Evolutionary conservation across 495 filamentous ascomycete genomes (phyloP), one percentile per base, ranked within the genome.

Genomic region (Clavariopsis aquatica): DNA sequence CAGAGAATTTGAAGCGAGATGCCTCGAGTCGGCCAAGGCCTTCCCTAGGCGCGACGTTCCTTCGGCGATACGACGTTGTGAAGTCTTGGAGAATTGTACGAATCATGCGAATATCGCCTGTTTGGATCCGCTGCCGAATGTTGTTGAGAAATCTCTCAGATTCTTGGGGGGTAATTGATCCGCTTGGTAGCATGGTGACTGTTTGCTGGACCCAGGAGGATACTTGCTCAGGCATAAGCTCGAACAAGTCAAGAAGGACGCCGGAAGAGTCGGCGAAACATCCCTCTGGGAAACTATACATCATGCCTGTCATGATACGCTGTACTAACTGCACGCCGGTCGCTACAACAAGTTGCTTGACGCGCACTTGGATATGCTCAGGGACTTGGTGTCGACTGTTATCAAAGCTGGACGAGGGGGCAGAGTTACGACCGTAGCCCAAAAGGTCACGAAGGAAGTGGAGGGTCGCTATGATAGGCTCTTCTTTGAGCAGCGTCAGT

Each of bases 201-300:
- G 94, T 97, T 15, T 77, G 78, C 70, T 90, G 87, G 23, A 96
- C 84, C 91, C 93, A 98, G 9, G 76, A 65, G 5, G 88, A 82
- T 51, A 89, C 87, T 66, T 93, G 83, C 41, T 84, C 77, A 0
- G 95, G 95, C 68, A 95, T 81, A 26, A 98, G 77, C 72, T 97
- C 88, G 71, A 98, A 96, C 65, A 97, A 79, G 1, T 84, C 87
- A 70, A 99, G 85, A 63, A 98, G 77, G n/a, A 96, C 89, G 12
- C 92, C 90, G 24, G 89, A 94, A 6, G 92, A 92, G 75, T 98
- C 95, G 0, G 93, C 84, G 75, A 98, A 92, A 77, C 92, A 97
- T 73, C 96, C 95, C 47, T 86, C 83, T 0, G 94, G 94, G 80
- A 98, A 99, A 0, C 86, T 91, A 73, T 96, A 97, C 93, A 99